Evolutionary conservation across 305 asterid genomes (phyloP).

Genomic region (Salvia sclarea): DNA sequence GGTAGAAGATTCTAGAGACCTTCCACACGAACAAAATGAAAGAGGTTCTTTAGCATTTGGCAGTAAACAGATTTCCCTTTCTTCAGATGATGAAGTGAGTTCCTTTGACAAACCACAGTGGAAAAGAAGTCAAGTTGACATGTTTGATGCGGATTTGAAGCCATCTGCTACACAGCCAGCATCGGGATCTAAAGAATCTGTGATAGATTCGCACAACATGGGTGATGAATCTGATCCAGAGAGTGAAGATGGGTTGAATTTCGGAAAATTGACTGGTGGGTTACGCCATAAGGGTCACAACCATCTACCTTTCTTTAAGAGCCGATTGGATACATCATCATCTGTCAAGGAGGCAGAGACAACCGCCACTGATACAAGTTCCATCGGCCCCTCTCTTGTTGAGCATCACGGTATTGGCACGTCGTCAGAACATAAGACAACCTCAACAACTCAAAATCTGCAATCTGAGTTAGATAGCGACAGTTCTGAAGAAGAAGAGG

Average conservation of each 20-base stretch:
- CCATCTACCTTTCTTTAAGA: slow-evolving; percentile 53
- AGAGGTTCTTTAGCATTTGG: slow-evolving; percentile 31
- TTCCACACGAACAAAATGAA: slow-evolving; percentile 30
- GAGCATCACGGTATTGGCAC: slow-evolving; percentile 32
- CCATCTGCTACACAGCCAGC: slow-evolving; percentile 36
- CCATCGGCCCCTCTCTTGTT: slow-evolving; percentile 19
- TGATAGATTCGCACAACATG: slow-evolving; percentile 19
- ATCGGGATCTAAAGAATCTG: slow-evolving; percentile 30
- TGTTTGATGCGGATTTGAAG: slow-evolving; percentile 26
- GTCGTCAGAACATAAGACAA: slow-evolving; percentile 32
- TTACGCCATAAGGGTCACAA: slow-evolving; percentile 62
- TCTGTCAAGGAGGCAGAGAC: slow-evolving; percentile 33
- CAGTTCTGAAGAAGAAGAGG: slow-evolving; percentile 42
- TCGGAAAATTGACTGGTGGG: slow-evolving; percentile 78
- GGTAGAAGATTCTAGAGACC: slow-evolving; percentile 31
- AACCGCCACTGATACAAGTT: slow-evolving; percentile 16
- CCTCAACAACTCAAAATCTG: slow-evolving; percentile 36
- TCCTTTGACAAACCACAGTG: slow-evolving; percentile 20
- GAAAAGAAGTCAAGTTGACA: slow-evolving; percentile 29
- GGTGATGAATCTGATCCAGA: slow-evolving; percentile 39
- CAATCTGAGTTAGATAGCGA: slow-evolving; percentile 45
- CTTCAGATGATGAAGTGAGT: slow-evolving; percentile 42
- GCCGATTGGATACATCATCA: slow-evolving; percentile 39
- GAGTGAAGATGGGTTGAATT: slow-evolving; percentile 47
- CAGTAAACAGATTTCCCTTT: slow-evolving; percentile 18